Conservation (phyloP, 192 early-diverging fungal species). For the Coemansia sp. region DNA sequence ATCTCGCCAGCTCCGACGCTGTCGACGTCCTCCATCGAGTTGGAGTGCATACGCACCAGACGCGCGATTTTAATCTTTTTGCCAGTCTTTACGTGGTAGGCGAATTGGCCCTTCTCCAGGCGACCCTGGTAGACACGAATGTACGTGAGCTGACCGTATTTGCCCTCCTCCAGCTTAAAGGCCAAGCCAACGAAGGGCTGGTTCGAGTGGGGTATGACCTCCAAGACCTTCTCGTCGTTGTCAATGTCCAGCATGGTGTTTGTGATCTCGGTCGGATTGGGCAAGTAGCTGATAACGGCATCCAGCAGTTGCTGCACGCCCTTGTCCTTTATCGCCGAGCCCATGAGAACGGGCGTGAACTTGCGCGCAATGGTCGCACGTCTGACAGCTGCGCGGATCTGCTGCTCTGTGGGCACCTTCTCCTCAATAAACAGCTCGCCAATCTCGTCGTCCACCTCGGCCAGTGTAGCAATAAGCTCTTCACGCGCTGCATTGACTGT, state of each 20-base stretch:
- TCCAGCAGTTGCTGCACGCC: constrained; percentile 77
- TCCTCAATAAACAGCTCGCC: constrained; percentile 83
- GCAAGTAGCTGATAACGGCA: constrained; percentile 72
- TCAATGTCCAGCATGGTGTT: constrained; percentile 75
- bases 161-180: constrained; percentile 91
- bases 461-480: constrained; percentile 77
- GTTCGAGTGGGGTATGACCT: constrained; percentile 65
- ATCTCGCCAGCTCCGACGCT: constrained; percentile 94
- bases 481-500: constrained; percentile 68
- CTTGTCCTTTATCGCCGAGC: constrained; percentile 85
- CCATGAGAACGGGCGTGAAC: constrained; percentile 85
- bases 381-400: constrained; percentile 75
- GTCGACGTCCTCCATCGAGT: constrained; percentile 98
- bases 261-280: constrained; percentile 70
- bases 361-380: constrained; percentile 75
- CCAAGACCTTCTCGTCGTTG: constrained; percentile 64
- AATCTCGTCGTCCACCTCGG: constrained; percentile 83
- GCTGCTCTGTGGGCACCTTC: constrained; percentile 66
- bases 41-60: constrained; percentile 97
- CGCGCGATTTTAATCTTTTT: constrained; percentile 96
- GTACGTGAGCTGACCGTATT: constrained; percentile 97
- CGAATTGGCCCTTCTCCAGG: constrained; percentile 83
- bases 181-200: constrained; percentile 84
- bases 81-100: constrained; percentile 86
- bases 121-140: constrained; percentile 95